Evolutionary conservation across 352 stramenopile genomes (phyloP).

Genomic region (Pythium pyrilobum): DNA sequence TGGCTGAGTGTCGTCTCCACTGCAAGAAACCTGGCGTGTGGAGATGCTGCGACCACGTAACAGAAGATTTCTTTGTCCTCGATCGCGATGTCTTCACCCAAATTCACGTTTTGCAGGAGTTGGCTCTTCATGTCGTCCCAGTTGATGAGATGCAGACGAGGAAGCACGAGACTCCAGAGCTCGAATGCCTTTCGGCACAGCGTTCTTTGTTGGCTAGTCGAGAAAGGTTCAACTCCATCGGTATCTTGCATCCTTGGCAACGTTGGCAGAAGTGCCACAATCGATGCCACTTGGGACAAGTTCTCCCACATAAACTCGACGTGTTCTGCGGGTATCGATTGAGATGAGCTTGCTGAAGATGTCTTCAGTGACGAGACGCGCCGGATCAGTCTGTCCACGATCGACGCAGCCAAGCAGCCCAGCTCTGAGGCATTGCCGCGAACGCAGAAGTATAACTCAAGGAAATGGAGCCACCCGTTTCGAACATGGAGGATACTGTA

Average conservation of each 20-base stretch:
- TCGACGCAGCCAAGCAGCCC: conserved; percentile 29
- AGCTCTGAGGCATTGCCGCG: conserved; percentile 36
- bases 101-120: conserved; percentile 44
- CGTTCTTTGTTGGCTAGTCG: conserved; percentile 28
- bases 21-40: conserved; percentile 34
- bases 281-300: conserved; percentile 62
- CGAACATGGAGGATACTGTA: conserved; percentile 68
- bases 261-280: conserved; percentile 22
- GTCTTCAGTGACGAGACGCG: conserved; percentile 22
- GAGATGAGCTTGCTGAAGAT: conserved; percentile 1
- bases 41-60: conserved; percentile 32
- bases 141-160: conserved; percentile 49
- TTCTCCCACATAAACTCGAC: conserved; percentile 67
- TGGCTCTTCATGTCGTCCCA: conserved; percentile 49
- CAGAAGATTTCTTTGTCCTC: conserved; percentile 67
- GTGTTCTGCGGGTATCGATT: conserved; percentile 8
- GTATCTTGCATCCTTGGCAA: not conserved
- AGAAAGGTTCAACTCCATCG: conserved; percentile 27
- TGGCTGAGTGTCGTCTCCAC: conserved; percentile 34
- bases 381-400: conserved; percentile 38
- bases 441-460: conserved; percentile 75
- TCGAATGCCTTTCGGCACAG: conserved; percentile 49
- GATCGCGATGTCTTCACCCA: conserved; percentile 27
- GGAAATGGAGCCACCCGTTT: conserved; percentile 77
- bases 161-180: conserved; percentile 53